Conservation (phyloP, 2,329 filamentous ascomycete genomes). For the Nothopassalora personata region DNA sequence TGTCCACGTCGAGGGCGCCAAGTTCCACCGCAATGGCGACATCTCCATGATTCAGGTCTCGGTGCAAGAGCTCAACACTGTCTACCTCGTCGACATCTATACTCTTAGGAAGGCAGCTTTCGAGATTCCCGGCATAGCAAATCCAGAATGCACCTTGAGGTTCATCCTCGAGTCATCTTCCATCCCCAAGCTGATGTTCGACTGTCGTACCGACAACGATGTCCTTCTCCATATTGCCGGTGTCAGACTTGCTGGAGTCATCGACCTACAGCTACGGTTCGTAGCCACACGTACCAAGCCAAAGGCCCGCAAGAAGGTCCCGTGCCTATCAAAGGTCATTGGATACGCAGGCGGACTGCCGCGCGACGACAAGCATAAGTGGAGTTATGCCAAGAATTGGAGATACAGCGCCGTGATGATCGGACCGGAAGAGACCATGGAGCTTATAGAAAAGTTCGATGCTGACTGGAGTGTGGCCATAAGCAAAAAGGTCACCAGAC, state of each 20-base stretch:
- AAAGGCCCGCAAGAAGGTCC: neutral
- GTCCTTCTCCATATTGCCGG: constrained; percentile 46
- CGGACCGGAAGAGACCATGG: neutral
- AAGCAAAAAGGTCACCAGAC: neutral
- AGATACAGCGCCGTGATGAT: neutral
- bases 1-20: neutral
- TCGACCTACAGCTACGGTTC: constrained; percentile 56
- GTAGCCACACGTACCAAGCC: constrained; percentile 34
- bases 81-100: constrained; percentile 45
- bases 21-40: neutral
- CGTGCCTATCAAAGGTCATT: neutral
- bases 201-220: constrained; percentile 55
- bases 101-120: constrained; percentile 39
- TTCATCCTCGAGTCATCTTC: constrained; percentile 41
- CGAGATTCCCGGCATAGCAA: constrained; percentile 24
- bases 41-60: neutral
- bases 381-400: neutral
- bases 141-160: constrained; percentile 26
- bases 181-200: constrained; percentile 52
- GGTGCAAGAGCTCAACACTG: constrained; percentile 1
- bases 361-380: neutral
- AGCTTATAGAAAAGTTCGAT: neutral
- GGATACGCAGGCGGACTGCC: neutral
- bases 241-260: constrained; percentile 42
- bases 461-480: neutral